Evolutionary conservation across 257 asterid genomes (phyloP).

Genomic region (Pogostemon cablin): DNA sequence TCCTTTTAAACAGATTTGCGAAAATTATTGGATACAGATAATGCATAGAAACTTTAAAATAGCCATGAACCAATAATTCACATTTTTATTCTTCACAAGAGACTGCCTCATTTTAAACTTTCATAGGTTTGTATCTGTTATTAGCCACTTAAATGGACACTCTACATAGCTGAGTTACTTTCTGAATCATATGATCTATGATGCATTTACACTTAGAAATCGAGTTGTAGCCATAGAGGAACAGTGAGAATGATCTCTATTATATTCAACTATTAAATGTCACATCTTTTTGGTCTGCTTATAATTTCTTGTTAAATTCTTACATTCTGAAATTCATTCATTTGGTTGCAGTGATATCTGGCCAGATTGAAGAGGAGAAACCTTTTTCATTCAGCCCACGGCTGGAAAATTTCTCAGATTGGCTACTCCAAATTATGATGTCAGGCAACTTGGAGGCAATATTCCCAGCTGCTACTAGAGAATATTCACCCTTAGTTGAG

Average conservation of each 20-base stretch:
- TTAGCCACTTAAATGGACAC: too few relatives aligned
- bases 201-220: too few relatives aligned
- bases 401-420: conserved; percentile 64
- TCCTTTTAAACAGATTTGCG: background rate
- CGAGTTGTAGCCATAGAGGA: background rate
- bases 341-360: conserved; percentile 45
- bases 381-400: conserved; percentile 55
- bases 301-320: background rate
- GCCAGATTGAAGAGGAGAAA: conserved; percentile 47
- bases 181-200: too few relatives aligned
- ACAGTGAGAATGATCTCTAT: background rate
- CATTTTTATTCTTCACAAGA: background rate
- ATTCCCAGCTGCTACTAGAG: conserved; percentile 90
- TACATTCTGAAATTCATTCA: conserved; percentile 34
- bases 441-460: conserved; percentile 80
- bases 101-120: too few relatives aligned
- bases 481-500: conserved; percentile 70
- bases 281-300: background rate
- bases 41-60: background rate
- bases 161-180: too few relatives aligned
- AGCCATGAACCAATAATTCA: background rate
- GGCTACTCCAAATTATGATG: conserved; percentile 70
- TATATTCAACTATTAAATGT: background rate
- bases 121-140: too few relatives aligned
- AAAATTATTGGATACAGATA: background rate